Evolutionary conservation across 345 rosid species (phyloP), one percentile per base, ranked within the genome.

Genomic region (Iberis pinnata): DNA sequence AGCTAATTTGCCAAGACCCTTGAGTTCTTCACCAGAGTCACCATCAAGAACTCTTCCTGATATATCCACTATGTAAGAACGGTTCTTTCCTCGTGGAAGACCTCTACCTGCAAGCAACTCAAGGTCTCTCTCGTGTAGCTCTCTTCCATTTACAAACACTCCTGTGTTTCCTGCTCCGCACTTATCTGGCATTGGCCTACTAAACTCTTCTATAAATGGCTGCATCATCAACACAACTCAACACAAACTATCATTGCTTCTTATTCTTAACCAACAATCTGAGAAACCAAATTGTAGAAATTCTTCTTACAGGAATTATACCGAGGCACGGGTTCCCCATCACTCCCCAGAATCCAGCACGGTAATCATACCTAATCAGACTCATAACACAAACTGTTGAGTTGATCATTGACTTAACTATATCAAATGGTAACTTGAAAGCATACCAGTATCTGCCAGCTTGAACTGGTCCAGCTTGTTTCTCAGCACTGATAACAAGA

Each of bases 301-400:
- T n/a, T 54, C 35, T 38, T 47, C 88, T 79, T 70, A 86, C 92
- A 24, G 84, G 82, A 56, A 86, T 70, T 35, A 86, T 86, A 64
- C 95, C 95, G 9, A 73, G 84, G 60, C 95, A 81, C 3, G 88
- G 83, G 13, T 76, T 55, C 18, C 83, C 76, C 69, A 75, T 72
- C 13, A 76, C 78, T 42, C 95, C 93, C 95, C 95, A 86, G 49
- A 86, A 86, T 12, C 95, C 93, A 51, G 83, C 88, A 60, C 71
- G 75, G 53, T 33, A 78, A 63, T 86, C 95, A 51, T 86, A 86
- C 95, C 95, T 86, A 56, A 58, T 32, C 12, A 44, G 18, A 44
- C 13, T 2, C 40, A 56, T 26, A 9, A 24, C 13, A 49, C 0
- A 38, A 43, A 43, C 13, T 25, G n/a, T n/a, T 18, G 16, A 12